A percentile compares a stretch with the other conserved stretches of the same genome.
Evolutionary conservation across 805 yeast species (phyloP).

Genomic region (Metschnikowia anglica): DNA sequence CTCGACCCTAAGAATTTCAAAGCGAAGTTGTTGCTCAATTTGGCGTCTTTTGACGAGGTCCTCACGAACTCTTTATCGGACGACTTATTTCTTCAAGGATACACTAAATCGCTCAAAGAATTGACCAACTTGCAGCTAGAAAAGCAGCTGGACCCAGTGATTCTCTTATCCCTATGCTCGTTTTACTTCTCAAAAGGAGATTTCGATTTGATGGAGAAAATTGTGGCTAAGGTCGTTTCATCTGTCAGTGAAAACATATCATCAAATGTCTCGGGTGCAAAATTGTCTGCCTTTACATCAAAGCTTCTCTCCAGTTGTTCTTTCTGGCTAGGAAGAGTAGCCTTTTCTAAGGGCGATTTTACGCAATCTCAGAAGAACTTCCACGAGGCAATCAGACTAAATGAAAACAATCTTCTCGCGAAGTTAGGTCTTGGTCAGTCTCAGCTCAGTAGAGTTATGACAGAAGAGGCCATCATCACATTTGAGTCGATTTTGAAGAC

Average conservation of each 20-base stretch:
- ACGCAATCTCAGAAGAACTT: constrained; percentile 71
- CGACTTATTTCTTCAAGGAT: constrained; percentile 59
- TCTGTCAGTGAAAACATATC: constrained; percentile 21
- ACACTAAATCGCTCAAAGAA: constrained; percentile 57
- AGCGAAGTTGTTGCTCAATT: constrained; percentile 63
- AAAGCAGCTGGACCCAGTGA: constrained; percentile 53
- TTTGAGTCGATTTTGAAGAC: constrained; percentile 71
- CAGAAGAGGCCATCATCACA: constrained; percentile 82
- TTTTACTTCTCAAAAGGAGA: constrained; percentile 71
- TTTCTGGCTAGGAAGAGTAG: constrained; percentile 85
- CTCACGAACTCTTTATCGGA: constrained; percentile 55
- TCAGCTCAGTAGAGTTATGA: constrained; percentile 67
- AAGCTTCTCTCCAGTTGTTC: constrained; percentile 37
- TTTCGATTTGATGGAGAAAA: constrained; percentile 53
- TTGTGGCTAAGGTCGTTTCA: constrained; percentile 50
- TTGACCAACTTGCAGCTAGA: constrained; percentile 38
- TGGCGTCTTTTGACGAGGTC: constrained; percentile 67
- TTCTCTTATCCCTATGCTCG: constrained; percentile 65
- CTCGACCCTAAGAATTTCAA: constrained; percentile 58
- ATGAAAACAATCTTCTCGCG: constrained; percentile 66
- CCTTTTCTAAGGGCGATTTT: constrained; percentile 58
- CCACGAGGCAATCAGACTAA: constrained; percentile 65
- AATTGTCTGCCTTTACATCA: constrained; percentile 30
- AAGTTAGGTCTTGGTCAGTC: constrained; percentile 85
- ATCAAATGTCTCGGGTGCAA: constrained; percentile 18